These are phyloP conservation scores for Akanthomyces muscarius DNA, from an alignment of 2,329 filamentous ascomycete genomes.

Conservation along the genomic window DNA sequence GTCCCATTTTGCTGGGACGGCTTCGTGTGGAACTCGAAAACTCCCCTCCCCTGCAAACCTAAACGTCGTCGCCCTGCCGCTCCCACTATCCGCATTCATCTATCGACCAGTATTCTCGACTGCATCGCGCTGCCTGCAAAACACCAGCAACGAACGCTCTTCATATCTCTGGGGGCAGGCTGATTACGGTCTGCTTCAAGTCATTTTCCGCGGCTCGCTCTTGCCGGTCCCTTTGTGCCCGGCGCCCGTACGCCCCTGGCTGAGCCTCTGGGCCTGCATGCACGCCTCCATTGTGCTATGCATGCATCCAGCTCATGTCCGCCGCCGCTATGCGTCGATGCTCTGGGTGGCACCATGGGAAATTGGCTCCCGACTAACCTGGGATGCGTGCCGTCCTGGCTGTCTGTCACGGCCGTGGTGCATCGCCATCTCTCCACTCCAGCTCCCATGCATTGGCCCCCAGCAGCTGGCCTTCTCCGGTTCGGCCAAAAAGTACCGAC, in stretches of 20 bases:
- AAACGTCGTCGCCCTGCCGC: conserved; percentile 2
- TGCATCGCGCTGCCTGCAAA: neutral
- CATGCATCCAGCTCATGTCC: neutral
- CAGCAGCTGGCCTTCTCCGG: neutral
- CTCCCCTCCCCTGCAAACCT: neutral
- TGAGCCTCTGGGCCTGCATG: neutral
- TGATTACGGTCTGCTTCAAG: neutral
- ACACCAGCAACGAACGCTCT: neutral
- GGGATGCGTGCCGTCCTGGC: neutral
- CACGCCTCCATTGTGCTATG: neutral
- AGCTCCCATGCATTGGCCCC: neutral
- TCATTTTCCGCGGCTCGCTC: neutral
- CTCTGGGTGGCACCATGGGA: conserved; percentile 13
- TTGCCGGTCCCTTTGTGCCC: neutral
- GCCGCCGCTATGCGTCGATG: conserved; percentile 11
- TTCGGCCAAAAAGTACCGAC: neutral
- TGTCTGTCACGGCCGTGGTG: conserved; percentile 9
- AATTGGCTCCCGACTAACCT: conserved; percentile 10
- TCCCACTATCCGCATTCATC: neutral
- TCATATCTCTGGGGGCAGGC: neutral
- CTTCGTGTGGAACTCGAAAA: neutral
- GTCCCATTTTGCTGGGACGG: neutral
- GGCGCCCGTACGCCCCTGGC: neutral
- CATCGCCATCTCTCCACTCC: conserved; percentile 10
- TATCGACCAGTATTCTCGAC: neutral